Base-by-base conservation (phyloP, 805 yeast species). In the Ogataea henricii region DNA sequence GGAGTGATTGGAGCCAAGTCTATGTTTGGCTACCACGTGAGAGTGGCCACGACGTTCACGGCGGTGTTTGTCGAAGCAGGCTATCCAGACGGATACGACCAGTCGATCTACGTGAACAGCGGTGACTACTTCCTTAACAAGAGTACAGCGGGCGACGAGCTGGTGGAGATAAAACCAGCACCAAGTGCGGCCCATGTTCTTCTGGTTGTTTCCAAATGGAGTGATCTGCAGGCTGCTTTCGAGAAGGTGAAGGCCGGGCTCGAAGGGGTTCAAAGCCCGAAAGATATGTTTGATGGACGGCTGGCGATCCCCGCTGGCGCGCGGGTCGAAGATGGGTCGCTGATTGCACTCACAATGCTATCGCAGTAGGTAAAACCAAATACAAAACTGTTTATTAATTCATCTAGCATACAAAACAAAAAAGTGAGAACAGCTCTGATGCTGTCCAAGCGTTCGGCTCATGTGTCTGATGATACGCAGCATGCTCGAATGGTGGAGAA, bases 1-100 rank as follows among this genome's bases (percentile, higher is more conserved):
- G 87, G 85, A 1, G 67, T 70, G 30, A 67, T 72, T 10, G 90
- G 91, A 1, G 78, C 80, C 16, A 76, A 76, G 49, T 70, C 81
- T 1, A 71, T 85, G 4, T 83, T 79, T 61, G 96, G 96, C 0
- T 90, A 85, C 63, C 78, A 77, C 48, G 91, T 90, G 1, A 71
- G 97, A 47, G 68, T 85, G 9, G 88, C 87, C 2, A 71, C 73
- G 45, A 60, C 70, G 5, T 82, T 89, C 58, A 77, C 81, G 35
- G 69, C 81, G 4, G 65, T 90, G 0, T 90, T 88, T 66, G 83
- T 94, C 13, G 87, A 87, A 58, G 75, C 87, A 40, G 71, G 83
- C 2, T 74, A 73, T 48, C 76, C 80, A 2, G 77, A 74, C 3
- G 96, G 96, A 0, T 90, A 90, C 63, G 73, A 85, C 0, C 81